These are phyloP conservation scores for Penicillium sp. DNA, from an alignment of 2,329 filamentous ascomycete genomes.

Conservation along the genomic window DNA sequence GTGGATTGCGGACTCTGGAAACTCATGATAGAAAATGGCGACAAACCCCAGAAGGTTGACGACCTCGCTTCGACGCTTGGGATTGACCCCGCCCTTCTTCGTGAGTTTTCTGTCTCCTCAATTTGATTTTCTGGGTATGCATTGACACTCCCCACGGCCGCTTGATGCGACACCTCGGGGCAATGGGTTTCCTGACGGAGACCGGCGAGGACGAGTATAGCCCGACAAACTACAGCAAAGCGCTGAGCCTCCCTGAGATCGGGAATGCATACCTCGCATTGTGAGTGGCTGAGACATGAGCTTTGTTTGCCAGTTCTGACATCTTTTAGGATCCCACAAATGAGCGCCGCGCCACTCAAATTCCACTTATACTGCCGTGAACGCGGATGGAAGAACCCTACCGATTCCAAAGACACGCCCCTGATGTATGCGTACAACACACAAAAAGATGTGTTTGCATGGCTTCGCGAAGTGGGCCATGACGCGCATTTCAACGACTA, in stretches of 20 bases:
- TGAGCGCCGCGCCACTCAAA: not conserved
- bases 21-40: not conserved
- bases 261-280: conserved; percentile 15
- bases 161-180: conserved; percentile 31
- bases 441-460: not conserved
- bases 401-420: not conserved
- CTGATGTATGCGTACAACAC: not conserved
- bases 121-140: not conserved
- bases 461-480: not conserved
- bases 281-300: not conserved
- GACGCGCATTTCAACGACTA: not conserved
- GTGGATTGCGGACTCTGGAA: not conserved
- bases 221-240: conserved; percentile 29
- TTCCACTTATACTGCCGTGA: not conserved
- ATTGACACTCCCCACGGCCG: conserved; percentile 18
- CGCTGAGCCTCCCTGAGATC: conserved; percentile 23
- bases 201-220: conserved; percentile 30
- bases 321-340: not conserved
- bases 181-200: conserved; percentile 34
- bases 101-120: not conserved
- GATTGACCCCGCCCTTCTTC: not conserved
- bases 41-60: not conserved
- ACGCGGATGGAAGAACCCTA: not conserved
- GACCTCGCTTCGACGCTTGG: not conserved
- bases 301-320: conserved; percentile 21